These are phyloP conservation scores for Nannochloropsis gaditana DNA, from an alignment of 108 stramenopile genomes.

Conservation along the genomic window DNA sequence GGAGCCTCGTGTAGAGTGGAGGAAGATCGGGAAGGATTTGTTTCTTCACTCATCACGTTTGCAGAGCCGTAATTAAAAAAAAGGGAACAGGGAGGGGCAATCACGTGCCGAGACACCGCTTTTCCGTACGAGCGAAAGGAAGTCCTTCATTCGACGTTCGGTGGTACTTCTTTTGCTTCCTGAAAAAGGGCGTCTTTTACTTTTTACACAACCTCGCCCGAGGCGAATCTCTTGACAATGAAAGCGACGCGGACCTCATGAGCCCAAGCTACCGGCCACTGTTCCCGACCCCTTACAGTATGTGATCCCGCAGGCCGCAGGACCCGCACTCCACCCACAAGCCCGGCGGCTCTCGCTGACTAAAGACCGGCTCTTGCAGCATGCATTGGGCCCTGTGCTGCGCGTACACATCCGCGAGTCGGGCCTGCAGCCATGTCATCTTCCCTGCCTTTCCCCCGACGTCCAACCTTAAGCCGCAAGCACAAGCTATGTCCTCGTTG, in stretches of 20 bases:
- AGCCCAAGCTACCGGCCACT: not conserved
- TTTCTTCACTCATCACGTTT: too few relatives aligned
- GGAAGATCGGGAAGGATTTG: not conserved
- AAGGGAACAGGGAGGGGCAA: too few relatives aligned
- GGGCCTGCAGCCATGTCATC: not conserved
- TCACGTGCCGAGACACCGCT: too few relatives aligned
- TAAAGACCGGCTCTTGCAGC: not conserved
- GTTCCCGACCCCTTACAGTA: not conserved
- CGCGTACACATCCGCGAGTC: not conserved
- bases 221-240: too few relatives aligned
- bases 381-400: not conserved
- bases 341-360: not conserved
- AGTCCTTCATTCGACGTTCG: too few relatives aligned
- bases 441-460: slow-evolving; percentile 13
- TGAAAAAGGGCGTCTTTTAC: too few relatives aligned
- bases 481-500: not conserved
- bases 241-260: too few relatives aligned
- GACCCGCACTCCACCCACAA: not conserved
- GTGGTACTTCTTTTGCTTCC: too few relatives aligned
- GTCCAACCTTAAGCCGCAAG: not conserved
- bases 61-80: too few relatives aligned
- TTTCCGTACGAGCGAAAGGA: too few relatives aligned
- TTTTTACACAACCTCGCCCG: too few relatives aligned
- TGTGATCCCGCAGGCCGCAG: not conserved
- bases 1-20: not conserved